Percentiles rank a stretch among this genome's conserved stretches.
phyloP scores from a whole-genome alignment of 441 rosid genomes.

The Adansonia rubrostipa region DNA sequence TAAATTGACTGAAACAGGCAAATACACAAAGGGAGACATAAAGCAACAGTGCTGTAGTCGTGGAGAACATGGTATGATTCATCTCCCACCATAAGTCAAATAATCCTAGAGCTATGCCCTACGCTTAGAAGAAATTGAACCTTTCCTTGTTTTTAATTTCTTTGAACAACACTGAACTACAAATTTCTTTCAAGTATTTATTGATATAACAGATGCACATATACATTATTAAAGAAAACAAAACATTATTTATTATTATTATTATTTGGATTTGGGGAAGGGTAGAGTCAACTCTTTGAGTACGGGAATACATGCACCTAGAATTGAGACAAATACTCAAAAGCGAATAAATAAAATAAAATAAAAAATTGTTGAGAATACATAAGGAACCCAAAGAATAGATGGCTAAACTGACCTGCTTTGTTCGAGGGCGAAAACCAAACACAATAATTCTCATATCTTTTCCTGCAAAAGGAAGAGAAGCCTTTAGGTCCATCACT shows the following conservation, averaged over 20 bases:
- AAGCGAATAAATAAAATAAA: neutral
- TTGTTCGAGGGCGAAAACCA: constrained; percentile 89
- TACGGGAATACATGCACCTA: neutral
- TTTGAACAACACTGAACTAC: neutral
- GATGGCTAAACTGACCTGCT: constrained; percentile 60
- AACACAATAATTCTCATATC: constrained; percentile 96
- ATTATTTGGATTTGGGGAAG: neutral
- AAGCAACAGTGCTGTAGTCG: neutral
- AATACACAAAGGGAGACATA: neutral
- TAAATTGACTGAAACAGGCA: neutral
- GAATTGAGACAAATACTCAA: neutral
- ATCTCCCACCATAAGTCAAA: neutral
- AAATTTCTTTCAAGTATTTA: neutral
- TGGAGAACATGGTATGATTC: neutral
- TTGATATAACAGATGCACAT: neutral
- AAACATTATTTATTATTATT: neutral
- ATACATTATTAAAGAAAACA: neutral
- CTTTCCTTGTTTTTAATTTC: neutral
- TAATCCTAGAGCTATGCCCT: neutral
- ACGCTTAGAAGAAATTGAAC: neutral
- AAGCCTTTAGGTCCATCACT: constrained; percentile 18
- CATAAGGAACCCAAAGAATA: constrained; percentile 2
- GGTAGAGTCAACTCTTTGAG: constrained; percentile 12
- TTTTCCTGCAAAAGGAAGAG: constrained; percentile 67
- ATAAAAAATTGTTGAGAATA: neutral